Evolutionary conservation across 345 rosid species (phyloP), one percentile per base, ranked within the genome.

Genomic region (Hypericum perforatum): DNA sequence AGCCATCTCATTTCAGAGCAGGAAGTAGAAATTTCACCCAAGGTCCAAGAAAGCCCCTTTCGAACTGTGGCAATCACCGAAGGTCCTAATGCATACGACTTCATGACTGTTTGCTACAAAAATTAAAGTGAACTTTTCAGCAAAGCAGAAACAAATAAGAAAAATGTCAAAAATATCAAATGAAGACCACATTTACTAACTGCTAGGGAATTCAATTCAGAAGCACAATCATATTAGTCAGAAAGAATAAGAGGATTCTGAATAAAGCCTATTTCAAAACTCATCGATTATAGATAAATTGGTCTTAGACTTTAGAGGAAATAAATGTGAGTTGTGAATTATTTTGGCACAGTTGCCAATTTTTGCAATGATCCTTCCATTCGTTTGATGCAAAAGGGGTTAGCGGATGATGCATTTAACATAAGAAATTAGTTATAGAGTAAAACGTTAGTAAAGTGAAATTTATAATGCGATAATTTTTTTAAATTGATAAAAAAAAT

Each of bases 1-100:
- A 49, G 78, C 68, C 43, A 75, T 70, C 57, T 84, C 83, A n/a
- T 70, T 59, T 84, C 83, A n/a, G 70, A 70, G 68, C 61, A 57
- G 49, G 84, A 65, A 61, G 69, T 65, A 57, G 78, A 70, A 47
- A 52, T 58, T 75, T 58, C 62, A 76, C n/a, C n/a, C n/a, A n/a
- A n/a, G n/a, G 50, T 45, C 74, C 61, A 68, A 72, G 59, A 64
- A 70, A 48, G 16, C 52, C 64, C 68, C 66, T 45, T 68, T 78
- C 48, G 65, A 12, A 49, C 53, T 63, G 14, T 77, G 74, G 50
- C 64, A 49, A 37, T 66, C 63, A 54, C 69, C 41, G 38, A 79
- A 71, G 13, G 87, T 78, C 60, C 78, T 74, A 15, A 77, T 65
- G 52, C 41, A 63, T 56, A 77, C 53, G 60, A 66, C 73, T 49